phyloP scores from a whole-genome alignment of 495 filamentous ascomycete genomes.

The Aspergillus panamensis region DNA sequence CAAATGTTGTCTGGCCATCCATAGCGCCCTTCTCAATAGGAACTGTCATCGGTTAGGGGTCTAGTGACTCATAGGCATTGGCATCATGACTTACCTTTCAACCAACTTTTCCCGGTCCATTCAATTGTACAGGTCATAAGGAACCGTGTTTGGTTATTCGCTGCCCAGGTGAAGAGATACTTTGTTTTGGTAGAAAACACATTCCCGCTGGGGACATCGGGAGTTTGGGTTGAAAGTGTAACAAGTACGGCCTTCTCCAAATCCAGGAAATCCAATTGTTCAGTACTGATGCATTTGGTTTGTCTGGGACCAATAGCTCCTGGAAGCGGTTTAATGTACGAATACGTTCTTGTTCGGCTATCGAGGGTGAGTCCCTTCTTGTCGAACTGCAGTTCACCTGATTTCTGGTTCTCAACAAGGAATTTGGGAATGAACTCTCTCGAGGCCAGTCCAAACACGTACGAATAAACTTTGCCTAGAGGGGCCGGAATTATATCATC shows the following conservation, averaged over 20 bases:
- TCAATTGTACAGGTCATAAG: slow-evolving; percentile 85
- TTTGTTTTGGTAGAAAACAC: slow-evolving; percentile 88
- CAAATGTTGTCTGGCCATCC: slow-evolving; percentile 81
- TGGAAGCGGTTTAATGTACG: slow-evolving; percentile 87
- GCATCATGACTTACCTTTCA: slow-evolving; percentile 67
- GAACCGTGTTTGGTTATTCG: slow-evolving; percentile 77
- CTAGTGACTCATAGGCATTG: not conserved
- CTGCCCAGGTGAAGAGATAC: slow-evolving; percentile 89
- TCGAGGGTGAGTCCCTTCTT: slow-evolving; percentile 72
- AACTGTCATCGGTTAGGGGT: slow-evolving; percentile 47
- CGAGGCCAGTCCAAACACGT: slow-evolving; percentile 80
- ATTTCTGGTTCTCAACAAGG: slow-evolving; percentile 83
- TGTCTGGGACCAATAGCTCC: slow-evolving; percentile 86
- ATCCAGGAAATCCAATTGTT: slow-evolving; percentile 77
- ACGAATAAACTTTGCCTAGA: slow-evolving; percentile 83
- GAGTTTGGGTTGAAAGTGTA: slow-evolving; percentile 77
- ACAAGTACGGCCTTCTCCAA: slow-evolving; percentile 83
- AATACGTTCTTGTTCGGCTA: slow-evolving; percentile 68
- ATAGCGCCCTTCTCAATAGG: slow-evolving; percentile 95
- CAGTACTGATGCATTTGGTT: slow-evolving; percentile 89
- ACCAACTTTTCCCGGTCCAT: slow-evolving; percentile 97
- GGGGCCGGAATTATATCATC: slow-evolving; percentile 87
- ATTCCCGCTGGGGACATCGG: slow-evolving; percentile 92
- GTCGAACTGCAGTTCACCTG: slow-evolving; percentile 74
- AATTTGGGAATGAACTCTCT: slow-evolving; percentile 79